Evolutionary conservation across 2,329 filamentous ascomycete genomes (phyloP), one percentile per base, ranked within the genome.

Genomic region (Talaromyces sp.): DNA sequence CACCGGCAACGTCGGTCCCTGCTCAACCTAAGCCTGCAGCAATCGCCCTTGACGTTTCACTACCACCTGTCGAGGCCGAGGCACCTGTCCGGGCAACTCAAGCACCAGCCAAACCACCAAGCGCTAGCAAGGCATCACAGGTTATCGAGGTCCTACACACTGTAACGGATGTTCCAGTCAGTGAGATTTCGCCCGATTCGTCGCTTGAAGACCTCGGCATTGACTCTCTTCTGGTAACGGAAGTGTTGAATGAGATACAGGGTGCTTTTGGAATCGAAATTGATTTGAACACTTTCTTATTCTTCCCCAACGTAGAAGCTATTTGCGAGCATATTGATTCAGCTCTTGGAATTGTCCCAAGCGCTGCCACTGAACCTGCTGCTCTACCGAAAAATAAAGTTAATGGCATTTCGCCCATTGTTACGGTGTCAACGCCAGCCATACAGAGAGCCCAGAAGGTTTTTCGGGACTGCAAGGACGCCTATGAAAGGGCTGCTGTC

Each of bases 141-240:
- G 52, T 64, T 37, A n/a, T 64, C 7, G 41, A 64, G 31, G 39
- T 64, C 16, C 56, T 70, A n/a, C 56, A 54, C 3, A 69, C 76
- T 2, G 39, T 69, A 0, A 76, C 76, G 0, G 78, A 78, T 16
- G 63, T 80, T 9, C 75, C 79, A 24, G 19, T 70, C 0, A 63
- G 71, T 6, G 76, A 81, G 33, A 77, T 82, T 13, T 70, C 73
- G 39, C 65, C 66, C 22, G 73, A 78, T 13, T 70, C 69, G 14
- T 67, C 71, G 9, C 71, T 82, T 27, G 70, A 67, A 7, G 75
- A 78, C 22, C 63, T 80, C 10, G 78, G 78, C 1, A 70, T 80
- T 13, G 81, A 83, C 69, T 83, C 81, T 1, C 71, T 83, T 2
- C 76, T 81, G 73, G 76, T 66, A 35, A 69, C 68, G 16, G 66